Evolutionary conservation across 2,329 filamentous ascomycete genomes (phyloP).

Genomic region (Fusarium sp.): DNA sequence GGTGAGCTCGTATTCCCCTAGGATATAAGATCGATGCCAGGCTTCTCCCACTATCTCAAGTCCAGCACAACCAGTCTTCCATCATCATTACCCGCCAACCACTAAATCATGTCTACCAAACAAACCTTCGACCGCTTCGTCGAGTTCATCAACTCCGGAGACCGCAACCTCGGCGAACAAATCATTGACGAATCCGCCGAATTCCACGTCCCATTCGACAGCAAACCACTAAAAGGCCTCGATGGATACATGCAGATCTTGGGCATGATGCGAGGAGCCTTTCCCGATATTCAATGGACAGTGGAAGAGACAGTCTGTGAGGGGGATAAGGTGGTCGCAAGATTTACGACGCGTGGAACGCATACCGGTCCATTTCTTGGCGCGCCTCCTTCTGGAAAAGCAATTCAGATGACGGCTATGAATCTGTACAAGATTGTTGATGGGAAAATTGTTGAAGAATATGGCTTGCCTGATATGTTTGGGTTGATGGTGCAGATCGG

Average conservation of each 20-base stretch:
- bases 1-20: background rate
- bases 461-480: background rate
- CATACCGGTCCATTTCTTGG: background rate
- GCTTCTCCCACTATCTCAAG: background rate
- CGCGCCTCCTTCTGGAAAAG: background rate
- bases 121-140: background rate
- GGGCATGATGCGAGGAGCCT: background rate
- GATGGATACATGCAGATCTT: background rate
- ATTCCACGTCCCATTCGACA: background rate
- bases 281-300: background rate
- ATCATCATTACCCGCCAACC: background rate
- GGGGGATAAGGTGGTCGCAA: background rate
- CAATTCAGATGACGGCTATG: background rate
- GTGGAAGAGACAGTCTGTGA: background rate
- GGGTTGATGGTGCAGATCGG: background rate
- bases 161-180: background rate
- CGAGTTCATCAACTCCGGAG: background rate
- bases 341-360: background rate
- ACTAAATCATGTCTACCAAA: background rate
- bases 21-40: background rate
- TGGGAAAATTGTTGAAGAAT: background rate
- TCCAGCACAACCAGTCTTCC: background rate
- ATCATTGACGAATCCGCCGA: background rate
- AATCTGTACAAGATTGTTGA: background rate
- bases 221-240: background rate